Evolutionary conservation across 768 basidiomycete species (phyloP), one percentile per base, ranked within the genome.

Genomic region (Rhizopogon vinicolor): DNA sequence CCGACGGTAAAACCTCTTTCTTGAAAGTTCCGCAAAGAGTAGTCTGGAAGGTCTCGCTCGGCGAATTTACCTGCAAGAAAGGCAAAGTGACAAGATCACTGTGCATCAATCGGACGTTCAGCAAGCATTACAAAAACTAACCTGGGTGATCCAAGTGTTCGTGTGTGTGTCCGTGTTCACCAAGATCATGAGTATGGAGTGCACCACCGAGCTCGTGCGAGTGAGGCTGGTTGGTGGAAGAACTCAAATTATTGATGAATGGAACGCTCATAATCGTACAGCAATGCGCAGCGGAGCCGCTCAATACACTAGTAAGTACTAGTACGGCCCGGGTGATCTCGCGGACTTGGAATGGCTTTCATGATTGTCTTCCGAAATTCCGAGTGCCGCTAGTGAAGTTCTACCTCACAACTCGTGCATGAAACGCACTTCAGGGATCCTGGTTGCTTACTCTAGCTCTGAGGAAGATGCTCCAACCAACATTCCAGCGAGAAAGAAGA

Each of bases 1-100:
- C 96, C 96, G 56, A 99, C 77, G 0, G 96, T 98, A 73, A 98
- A 99, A 1, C 91, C 97, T 58, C 96, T 78, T 72, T 98, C 95
- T 51, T 85, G 81, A 63, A 94, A 98, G 75, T 94, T 89, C 37
- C 96, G 78, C 2, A 72, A 68, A 7, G 86, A 77, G 64, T 90
- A 98, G 65, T 97, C 89, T 8, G 96, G 97, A 68, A 97, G 71
- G 70, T 98, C 96, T 28, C 96, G 80, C 67, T 98, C 94, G 10
- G 90, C 74, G 63, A 86, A 99, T 69, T 91, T 97, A 43, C 96
- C 95, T 95, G 48, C 48, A 51, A 19, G 13, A 22, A 57, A n/a
- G 31, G 10, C 53, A 16, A 56, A 25, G 16, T n/a, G 18, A 35
- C 6, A 28, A 1, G 46, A 33, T 42, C 28, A 7, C 19, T 33